A percentile compares a stretch with the other conserved stretches of the same genome.
These are phyloP conservation scores for Apophysomyces trapeziformis DNA, from an alignment of 371 early-diverging fungal genomes.

Conservation along the genomic window DNA sequence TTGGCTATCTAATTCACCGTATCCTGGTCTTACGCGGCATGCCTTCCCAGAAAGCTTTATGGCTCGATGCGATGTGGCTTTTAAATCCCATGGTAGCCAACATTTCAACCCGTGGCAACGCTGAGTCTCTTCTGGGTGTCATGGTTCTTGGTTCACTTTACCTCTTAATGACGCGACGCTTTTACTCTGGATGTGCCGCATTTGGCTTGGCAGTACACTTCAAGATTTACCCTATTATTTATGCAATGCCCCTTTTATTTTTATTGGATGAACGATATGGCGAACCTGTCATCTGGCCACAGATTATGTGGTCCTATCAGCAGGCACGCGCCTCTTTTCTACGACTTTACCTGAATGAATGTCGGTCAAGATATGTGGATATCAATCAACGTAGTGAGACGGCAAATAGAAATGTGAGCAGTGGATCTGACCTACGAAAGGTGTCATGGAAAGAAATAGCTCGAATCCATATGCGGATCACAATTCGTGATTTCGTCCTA, in stretches of 20 bases:
- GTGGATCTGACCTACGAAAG: background rate
- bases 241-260: slow-evolving; percentile 78
- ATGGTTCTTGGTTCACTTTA: slow-evolving; percentile 81
- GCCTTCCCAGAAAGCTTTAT: slow-evolving; percentile 50
- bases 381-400: slow-evolving; percentile 3
- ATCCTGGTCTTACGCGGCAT: slow-evolving; percentile 62
- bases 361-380: background rate
- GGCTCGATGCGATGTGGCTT: slow-evolving; percentile 74
- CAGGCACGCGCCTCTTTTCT: slow-evolving; percentile 21
- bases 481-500: slow-evolving; percentile 13
- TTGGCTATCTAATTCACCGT: slow-evolving; percentile 71
- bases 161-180: slow-evolving; percentile 58
- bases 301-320: slow-evolving; percentile 34
- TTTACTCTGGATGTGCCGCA: slow-evolving; percentile 65
- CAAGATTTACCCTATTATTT: slow-evolving; percentile 96
- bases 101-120: slow-evolving; percentile 95
- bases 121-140: slow-evolving; percentile 83
- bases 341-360: slow-evolving; percentile 20
- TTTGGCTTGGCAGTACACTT: slow-evolving; percentile 96
- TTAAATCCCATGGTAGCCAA: slow-evolving; percentile 95
- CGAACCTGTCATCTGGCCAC: slow-evolving; percentile 34
- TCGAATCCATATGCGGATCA: background rate
- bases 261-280: slow-evolving; percentile 57
- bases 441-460: background rate
- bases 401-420: background rate